Conservation (phyloP, 305 asterid genomes). For the Fraxinus platypoda region DNA sequence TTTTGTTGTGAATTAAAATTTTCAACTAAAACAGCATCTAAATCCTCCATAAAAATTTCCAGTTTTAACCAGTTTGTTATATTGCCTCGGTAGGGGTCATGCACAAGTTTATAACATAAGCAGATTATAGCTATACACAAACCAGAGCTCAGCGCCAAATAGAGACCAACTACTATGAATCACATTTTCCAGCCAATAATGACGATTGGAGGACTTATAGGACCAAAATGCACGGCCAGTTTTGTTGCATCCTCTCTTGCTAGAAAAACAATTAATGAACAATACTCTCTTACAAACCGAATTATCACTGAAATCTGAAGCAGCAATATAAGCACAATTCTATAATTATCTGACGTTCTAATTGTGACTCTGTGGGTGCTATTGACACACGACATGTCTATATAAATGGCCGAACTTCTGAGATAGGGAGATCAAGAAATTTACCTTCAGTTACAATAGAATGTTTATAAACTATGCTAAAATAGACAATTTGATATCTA, state of each 20-base stretch:
- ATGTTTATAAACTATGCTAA: neutral
- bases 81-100: neutral
- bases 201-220: neutral
- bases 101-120: neutral
- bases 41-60: neutral
- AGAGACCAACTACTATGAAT: neutral
- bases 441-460: neutral
- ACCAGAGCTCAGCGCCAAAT: neutral
- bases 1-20: neutral
- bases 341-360: neutral
- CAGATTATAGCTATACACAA: neutral
- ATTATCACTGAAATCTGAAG: neutral
- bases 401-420: neutral
- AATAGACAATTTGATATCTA: conserved; percentile 1
- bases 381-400: neutral
- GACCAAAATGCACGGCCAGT: neutral
- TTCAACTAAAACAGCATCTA: neutral
- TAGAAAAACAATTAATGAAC: neutral
- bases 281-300: neutral
- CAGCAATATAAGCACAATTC: conserved; percentile 3
- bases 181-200: neutral
- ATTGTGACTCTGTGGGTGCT: neutral
- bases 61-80: neutral
- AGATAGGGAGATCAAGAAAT: neutral
- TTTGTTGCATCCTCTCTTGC: neutral